Base-by-base conservation (phyloP, 1,284 basidiomycete species). In the Ceratobasidium theobromae region DNA sequence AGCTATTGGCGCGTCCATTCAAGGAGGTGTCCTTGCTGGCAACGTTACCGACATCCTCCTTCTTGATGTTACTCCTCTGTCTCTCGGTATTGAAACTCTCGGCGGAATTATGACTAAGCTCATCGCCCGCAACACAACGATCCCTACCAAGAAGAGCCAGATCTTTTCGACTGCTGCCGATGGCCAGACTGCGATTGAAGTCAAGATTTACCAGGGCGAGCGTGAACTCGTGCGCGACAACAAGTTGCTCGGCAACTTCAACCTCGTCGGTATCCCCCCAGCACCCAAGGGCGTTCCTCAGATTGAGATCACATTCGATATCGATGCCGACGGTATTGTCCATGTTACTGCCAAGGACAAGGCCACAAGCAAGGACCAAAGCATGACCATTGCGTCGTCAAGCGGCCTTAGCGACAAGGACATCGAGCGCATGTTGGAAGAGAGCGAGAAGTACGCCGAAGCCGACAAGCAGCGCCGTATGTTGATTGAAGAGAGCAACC, bases 211-310 rank as follows among this genome's bases (percentile, higher is more conserved):
- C 84, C 94, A 98, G 80, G 96, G 96, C 75, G 97, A 98, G 82
- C 94, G 96, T 83, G 95, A 98, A 78, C 87, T 98, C 72, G 92
- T 95, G 65, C 84, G 91, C 64, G 95, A 99, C 82, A 98, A 99
- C 89, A 98, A 98, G 82, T 80, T 98, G n/a, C 89, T 99, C 71
- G 97, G 96, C 71, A 97, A 98, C 83, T 99, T 99, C 88, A 95
- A 98, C 82, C 89, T 99, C 69, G 91, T 94, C 69, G 95, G 96
- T 66, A 95, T 99, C 70, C 96, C 96, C 46, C 96, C 96, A 43
- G 96, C 95, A 14, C 93, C 95, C 71, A 97, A 98, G 82, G 96
- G 96, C 79, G 89, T 98, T 69, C 96, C 96, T 72, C 96, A 99
- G 79, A 95, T 99, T 72, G 94, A 97, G 78, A 98, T 98, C 78